These are phyloP conservation scores for Saitozyma sp. DNA, from an alignment of 768 basidiomycete species.

Conservation along the genomic window DNA sequence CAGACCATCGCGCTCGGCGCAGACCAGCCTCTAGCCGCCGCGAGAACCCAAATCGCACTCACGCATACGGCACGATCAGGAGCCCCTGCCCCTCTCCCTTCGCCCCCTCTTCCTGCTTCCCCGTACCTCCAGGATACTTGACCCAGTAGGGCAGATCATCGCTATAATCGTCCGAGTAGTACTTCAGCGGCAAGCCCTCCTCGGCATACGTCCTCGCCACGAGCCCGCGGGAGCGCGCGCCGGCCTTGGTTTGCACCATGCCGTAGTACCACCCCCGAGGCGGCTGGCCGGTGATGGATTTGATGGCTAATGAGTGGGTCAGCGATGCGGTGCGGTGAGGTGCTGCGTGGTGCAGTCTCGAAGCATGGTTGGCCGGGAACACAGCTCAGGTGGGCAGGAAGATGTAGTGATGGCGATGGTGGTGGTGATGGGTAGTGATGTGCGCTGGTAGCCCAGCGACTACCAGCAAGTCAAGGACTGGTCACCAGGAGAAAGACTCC, in stretches of 20 bases:
- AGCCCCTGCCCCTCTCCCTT: slow-evolving; percentile 24
- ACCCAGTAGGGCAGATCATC: slow-evolving; percentile 45
- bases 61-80: slow-evolving; percentile 35
- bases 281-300: slow-evolving; percentile 14
- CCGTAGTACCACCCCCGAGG: slow-evolving; percentile 44
- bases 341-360: too few species aligned
- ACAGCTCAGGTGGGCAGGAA: too few species aligned
- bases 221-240: slow-evolving; percentile 30
- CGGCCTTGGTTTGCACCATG: slow-evolving; percentile 31
- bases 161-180: slow-evolving; percentile 30
- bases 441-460: too few species aligned
- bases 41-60: neutral
- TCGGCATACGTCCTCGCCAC: slow-evolving; percentile 40
- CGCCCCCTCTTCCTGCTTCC: neutral
- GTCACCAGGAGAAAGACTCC: too few species aligned
- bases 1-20: too few species aligned
- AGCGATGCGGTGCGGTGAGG: too few species aligned
- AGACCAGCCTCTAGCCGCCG: too few species aligned
- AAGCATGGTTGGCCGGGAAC: too few species aligned
- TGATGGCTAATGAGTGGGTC: slow-evolving; percentile 16
- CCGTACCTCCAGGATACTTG: slow-evolving; percentile 8
- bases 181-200: slow-evolving; percentile 32
- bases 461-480: too few species aligned
- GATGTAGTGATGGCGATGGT: too few species aligned
- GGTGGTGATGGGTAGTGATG: too few species aligned